These are phyloP conservation scores for Paramyrothecium roridum DNA, from an alignment of 2,329 filamentous ascomycete species.

Conservation along the genomic window DNA sequence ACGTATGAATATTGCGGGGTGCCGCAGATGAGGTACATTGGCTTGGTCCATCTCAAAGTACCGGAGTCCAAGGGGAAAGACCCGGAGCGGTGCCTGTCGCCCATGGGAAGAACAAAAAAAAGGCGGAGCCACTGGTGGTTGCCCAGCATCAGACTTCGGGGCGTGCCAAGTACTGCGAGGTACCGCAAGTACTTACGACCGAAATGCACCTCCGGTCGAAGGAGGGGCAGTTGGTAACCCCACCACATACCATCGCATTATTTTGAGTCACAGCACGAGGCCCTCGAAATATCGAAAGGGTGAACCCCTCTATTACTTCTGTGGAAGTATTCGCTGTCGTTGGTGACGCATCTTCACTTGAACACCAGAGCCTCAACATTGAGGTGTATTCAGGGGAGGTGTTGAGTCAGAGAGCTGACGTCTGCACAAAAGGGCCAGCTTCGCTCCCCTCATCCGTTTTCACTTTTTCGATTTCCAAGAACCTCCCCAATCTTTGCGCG, in stretches of 20 bases:
- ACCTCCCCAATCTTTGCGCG: conserved; percentile 9
- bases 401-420: background rate
- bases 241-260: background rate
- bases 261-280: background rate
- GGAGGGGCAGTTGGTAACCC: background rate
- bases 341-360: background rate
- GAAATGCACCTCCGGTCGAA: background rate
- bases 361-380: background rate
- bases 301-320: background rate
- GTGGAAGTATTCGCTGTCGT: background rate
- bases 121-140: background rate
- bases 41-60: no score
- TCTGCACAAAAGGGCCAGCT: background rate
- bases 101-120: no score
- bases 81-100: no score
- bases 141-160: background rate
- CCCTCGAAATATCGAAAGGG: background rate
- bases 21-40: background rate
- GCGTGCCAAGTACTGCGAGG: background rate
- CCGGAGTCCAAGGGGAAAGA: no score
- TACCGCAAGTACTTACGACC: background rate
- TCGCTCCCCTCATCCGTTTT: background rate
- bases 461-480: background rate
- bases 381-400: background rate
- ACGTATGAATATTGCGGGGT: background rate